phyloP scores from a whole-genome alignment of 306 rosid species.

The Vigna unguiculata region DNA sequence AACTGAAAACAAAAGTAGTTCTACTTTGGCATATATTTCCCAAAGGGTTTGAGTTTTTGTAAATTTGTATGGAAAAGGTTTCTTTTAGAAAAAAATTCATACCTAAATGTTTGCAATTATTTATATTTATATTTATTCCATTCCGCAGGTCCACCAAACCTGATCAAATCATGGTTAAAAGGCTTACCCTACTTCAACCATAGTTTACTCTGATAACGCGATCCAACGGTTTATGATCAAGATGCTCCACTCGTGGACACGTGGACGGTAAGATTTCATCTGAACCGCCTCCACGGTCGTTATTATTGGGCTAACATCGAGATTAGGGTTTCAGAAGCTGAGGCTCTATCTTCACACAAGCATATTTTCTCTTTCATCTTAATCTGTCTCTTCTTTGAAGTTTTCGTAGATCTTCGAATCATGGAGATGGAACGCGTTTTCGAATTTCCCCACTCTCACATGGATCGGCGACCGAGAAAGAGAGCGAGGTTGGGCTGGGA shows the following conservation, averaged over 20 bases:
- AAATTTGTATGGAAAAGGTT: too few species aligned
- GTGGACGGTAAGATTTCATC: conserved; percentile 60
- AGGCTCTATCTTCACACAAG: not conserved
- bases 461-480: conserved; percentile 96
- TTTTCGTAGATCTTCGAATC: conserved; percentile 31
- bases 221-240: conserved; percentile 11
- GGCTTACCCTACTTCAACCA: conserved; percentile 27
- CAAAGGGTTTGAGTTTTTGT: too few species aligned
- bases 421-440: conserved; percentile 79
- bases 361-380: not conserved
- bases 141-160: not conserved
- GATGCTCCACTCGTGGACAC: conserved; percentile 40
- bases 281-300: conserved; percentile 16
- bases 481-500: conserved; percentile 98
- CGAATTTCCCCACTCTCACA: conserved; percentile 80
- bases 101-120: not conserved
- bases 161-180: conserved; percentile 56
- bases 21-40: too few species aligned
- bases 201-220: conserved; percentile 31
- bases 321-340: conserved; percentile 55
- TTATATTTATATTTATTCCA: not conserved
- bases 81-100: too few species aligned
- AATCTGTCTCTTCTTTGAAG: not conserved
- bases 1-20: too few species aligned
- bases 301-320: conserved; percentile 22